phyloP scores from a whole-genome alignment of 768 basidiomycete species.

The Rhodotorula babjevae region DNA sequence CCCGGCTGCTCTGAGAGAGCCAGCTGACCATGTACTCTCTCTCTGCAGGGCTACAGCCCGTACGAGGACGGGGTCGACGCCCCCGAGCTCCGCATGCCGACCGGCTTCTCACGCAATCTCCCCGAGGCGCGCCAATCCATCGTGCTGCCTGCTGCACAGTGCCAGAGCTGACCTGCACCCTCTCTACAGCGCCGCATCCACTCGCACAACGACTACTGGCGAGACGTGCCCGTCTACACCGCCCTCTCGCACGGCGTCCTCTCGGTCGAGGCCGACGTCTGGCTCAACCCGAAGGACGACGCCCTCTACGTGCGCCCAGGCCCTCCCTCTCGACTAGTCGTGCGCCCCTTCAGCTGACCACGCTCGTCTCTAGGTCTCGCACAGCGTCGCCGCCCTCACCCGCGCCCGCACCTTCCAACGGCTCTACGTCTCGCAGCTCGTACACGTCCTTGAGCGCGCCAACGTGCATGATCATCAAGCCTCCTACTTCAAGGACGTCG shows the following conservation, averaged over 20 bases:
- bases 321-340: too few relatives aligned
- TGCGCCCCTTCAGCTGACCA: not conserved
- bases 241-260: constrained; percentile 30
- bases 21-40: not conserved
- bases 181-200: constrained; percentile 15
- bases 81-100: constrained; percentile 22
- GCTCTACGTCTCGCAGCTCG: constrained; percentile 30
- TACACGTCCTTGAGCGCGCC: constrained; percentile 21
- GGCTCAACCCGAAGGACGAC: constrained; percentile 32
- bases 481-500: constrained; percentile 16
- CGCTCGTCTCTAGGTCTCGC: constrained; percentile 16
- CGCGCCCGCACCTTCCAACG: constrained; percentile 20
- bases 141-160: not conserved
- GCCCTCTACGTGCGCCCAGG: constrained; percentile 20
- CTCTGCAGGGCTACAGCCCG: constrained; percentile 5
- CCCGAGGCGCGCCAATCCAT: constrained; percentile 7
- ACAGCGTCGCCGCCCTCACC: constrained; percentile 28
- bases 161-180: not conserved
- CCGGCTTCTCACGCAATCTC: constrained; percentile 30
- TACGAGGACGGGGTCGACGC: not conserved
- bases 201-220: constrained; percentile 41
- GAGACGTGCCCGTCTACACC: constrained; percentile 31
- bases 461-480: constrained; percentile 18
- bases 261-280: constrained; percentile 35
- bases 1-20: fast-evolving